Base-by-base conservation (phyloP, 768 basidiomycete species). In the Leccinum barrowsii region DNA sequence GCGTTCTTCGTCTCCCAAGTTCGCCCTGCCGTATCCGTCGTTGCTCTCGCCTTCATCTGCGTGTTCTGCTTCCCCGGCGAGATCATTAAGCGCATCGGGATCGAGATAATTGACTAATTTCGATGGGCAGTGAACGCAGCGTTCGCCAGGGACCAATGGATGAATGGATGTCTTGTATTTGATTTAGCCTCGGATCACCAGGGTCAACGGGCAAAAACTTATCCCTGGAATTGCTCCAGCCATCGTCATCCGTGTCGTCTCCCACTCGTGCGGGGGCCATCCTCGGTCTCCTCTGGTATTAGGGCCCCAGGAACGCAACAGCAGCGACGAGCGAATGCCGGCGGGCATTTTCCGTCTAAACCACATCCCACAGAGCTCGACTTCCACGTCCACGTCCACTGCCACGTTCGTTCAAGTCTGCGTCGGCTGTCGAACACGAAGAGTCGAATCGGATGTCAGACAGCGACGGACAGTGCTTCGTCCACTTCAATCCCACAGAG, bases 31-130 rank as follows among this genome's bases (percentile, higher is more conserved):
- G 2, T 59, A 56, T 26, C 70, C 72, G 4, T 64, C 65, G 2
- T 69, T 67, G 3, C 62, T 75, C 17, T 65, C 71, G 2, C 72
- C 67, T 6, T 76, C 79, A 7, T 76, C 77, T 1, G 76, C 81
- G 6, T 79, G 81, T 15, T 80, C 84, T 22, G 80, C 82, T 2
- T 76, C 81, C 15, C 80, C 81, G 13, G 71, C 65, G 17, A 76
- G 70, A 64, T 88, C 86, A 58, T 87, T 86, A 35, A 88, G 76
- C 12, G 83, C 75, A 7, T 89, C 90, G 1, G 88, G 89, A 67
- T 91, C 89, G 57, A 66, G 70, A 59, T 58, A 76, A 56, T 65
- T 77, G 70, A n/a, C 67, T 71, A 34, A 92, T 88, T 21, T 81
- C 73, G 44, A 92, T 78, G 4, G 89, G 88, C 44, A 91, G 67